These are phyloP conservation scores for Butyriboletus loyo DNA, from an alignment of 768 basidiomycete genomes.

Conservation along the genomic window DNA sequence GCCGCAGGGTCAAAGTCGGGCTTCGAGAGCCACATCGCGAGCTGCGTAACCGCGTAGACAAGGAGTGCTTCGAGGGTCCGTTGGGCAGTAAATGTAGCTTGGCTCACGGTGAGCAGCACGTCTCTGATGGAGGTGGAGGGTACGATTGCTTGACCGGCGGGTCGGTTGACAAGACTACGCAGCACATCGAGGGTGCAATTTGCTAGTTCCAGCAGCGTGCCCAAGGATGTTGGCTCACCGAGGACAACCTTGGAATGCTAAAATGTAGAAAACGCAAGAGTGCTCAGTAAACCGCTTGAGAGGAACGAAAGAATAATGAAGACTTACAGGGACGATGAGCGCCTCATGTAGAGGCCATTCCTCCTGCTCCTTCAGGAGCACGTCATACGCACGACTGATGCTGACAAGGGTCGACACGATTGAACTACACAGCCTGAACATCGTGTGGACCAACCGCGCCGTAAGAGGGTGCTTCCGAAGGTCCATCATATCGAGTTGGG, in stretches of 20 bases:
- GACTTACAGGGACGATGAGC: slow-evolving; percentile 68
- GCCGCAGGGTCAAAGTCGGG: slow-evolving; percentile 56
- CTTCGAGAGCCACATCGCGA: slow-evolving; percentile 74
- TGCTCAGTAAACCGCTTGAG: background rate
- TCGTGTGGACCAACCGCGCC: slow-evolving; percentile 63
- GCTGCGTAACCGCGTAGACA: slow-evolving; percentile 71
- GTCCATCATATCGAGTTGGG: slow-evolving; percentile 50
- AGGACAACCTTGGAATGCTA: slow-evolving; percentile 86
- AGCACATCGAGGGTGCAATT: slow-evolving; percentile 75
- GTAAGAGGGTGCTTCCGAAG: slow-evolving; percentile 68
- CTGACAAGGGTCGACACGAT: slow-evolving; percentile 67
- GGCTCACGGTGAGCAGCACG: slow-evolving; percentile 45
- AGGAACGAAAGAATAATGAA: background rate
- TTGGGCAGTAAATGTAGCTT: slow-evolving; percentile 55
- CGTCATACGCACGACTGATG: slow-evolving; percentile 65
- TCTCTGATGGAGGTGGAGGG: slow-evolving; percentile 30
- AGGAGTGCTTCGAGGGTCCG: slow-evolving; percentile 66
- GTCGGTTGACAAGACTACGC: slow-evolving; percentile 60
- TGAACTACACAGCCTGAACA: slow-evolving; percentile 69
- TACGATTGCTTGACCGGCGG: slow-evolving; percentile 53
- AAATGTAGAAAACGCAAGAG: background rate
- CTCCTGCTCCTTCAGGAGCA: slow-evolving; percentile 60
- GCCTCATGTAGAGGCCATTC: slow-evolving; percentile 73
- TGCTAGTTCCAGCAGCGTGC: slow-evolving; percentile 83
- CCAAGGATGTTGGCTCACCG: slow-evolving; percentile 79